These are phyloP conservation scores for Pyricularia grisea DNA, from an alignment of 2,329 filamentous ascomycete genomes.

Conservation along the genomic window DNA sequence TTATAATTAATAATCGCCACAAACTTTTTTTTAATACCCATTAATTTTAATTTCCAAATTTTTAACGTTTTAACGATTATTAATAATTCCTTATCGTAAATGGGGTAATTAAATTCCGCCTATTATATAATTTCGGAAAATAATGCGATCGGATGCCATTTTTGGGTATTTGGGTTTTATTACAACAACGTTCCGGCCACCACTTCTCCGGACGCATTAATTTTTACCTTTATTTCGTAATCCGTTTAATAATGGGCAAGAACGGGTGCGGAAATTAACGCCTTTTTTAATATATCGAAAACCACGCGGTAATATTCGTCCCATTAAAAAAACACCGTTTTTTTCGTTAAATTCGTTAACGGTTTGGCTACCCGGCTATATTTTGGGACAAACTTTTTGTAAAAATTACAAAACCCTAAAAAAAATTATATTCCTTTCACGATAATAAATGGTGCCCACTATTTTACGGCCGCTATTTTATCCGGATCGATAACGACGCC, in stretches of 20 bases:
- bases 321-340: not conserved
- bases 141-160: slow-evolving; percentile 1
- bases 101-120: slow-evolving; percentile 1
- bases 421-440: not conserved
- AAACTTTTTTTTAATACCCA: not conserved
- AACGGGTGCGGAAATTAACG: not conserved
- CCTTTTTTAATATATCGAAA: not conserved
- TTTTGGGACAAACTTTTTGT: not conserved
- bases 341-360: not conserved
- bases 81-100: not conserved
- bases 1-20: too few species aligned
- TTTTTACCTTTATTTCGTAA: not conserved
- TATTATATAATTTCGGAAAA: slow-evolving; percentile 1
- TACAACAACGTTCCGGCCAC: not conserved
- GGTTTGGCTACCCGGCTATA: not conserved
- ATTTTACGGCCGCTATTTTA: not conserved
- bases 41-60: not conserved
- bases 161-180: not conserved
- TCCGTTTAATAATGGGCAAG: not conserved
- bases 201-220: not conserved
- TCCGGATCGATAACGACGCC: not conserved
- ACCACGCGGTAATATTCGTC: not conserved
- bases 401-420: not conserved
- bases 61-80: not conserved
- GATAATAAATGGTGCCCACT: not conserved